Evolutionary conservation across 1,139 yeast species (phyloP).

Genomic region (Yamadazyma oceani): DNA sequence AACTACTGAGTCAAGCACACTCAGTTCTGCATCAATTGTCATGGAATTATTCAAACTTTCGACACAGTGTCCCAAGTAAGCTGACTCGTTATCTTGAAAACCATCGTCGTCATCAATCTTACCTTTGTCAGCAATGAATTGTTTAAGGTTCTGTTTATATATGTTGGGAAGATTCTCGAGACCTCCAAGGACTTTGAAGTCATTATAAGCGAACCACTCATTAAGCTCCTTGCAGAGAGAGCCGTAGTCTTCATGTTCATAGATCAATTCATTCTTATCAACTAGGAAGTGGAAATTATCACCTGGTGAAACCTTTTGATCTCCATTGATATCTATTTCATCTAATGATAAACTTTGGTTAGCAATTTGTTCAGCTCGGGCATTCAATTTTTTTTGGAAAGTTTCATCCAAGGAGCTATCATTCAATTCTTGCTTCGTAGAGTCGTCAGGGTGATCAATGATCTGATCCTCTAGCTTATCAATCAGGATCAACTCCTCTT

Average conservation of each 20-base stretch:
- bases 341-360: conserved; percentile 6
- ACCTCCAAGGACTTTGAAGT: conserved; percentile 36
- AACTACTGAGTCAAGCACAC: conserved; percentile 16
- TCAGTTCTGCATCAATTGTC: background rate
- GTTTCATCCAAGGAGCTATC: conserved; percentile 42
- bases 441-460: conserved; percentile 47
- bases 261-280: conserved; percentile 44
- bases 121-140: background rate
- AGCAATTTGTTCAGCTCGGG: conserved; percentile 42
- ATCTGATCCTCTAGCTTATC: conserved; percentile 48
- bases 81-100: conserved; percentile 1
- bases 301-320: conserved; percentile 5
- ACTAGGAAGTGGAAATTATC: conserved; percentile 30
- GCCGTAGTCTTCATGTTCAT: conserved; percentile 42
- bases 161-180: conserved; percentile 16
- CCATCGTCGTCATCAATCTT: background rate
- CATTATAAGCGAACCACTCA: conserved; percentile 65
- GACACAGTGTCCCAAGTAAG: conserved; percentile 2
- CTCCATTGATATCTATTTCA: conserved; percentile 8
- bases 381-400: conserved; percentile 46
- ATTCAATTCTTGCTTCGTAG: conserved; percentile 32
- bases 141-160: conserved; percentile 10
- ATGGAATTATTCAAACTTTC: background rate
- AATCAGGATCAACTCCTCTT: conserved; percentile 40
- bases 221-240: conserved; percentile 47